A percentile compares a stretch with the other conserved stretches of the same genome.
These are phyloP conservation scores for Daldinia bambusicola DNA, from an alignment of 495 filamentous ascomycete genomes.

Conservation along the genomic window DNA sequence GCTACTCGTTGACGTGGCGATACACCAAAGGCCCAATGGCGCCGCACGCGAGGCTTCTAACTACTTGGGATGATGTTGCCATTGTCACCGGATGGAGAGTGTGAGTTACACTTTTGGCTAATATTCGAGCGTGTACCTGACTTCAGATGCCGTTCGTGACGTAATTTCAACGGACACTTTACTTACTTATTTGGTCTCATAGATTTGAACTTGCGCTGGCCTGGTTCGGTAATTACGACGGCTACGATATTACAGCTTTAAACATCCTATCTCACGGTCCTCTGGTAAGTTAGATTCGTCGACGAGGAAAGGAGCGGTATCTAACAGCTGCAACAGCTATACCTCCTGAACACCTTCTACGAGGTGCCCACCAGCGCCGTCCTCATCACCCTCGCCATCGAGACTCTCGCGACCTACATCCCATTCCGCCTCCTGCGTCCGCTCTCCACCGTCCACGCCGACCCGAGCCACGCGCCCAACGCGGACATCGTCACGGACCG, in stretches of 20 bases:
- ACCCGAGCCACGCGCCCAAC: slow-evolving; percentile 69
- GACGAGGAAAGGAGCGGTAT: slow-evolving; percentile 1
- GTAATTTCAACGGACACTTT: slow-evolving; percentile 43
- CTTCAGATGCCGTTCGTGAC: slow-evolving; percentile 32
- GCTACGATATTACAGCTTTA: slow-evolving; percentile 74
- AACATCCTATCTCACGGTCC: slow-evolving; percentile 77
- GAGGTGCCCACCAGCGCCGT: slow-evolving; percentile 66
- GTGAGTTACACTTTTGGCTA: slow-evolving; percentile 49
- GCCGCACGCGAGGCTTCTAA: slow-evolving; percentile 67
- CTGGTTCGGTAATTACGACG: slow-evolving; percentile 77
- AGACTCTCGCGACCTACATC: slow-evolving; percentile 70
- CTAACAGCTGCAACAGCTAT: slow-evolving; percentile 57
- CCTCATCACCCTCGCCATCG: slow-evolving; percentile 67
- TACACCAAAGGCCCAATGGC: slow-evolving; percentile 67
- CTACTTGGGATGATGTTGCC: slow-evolving; percentile 69
- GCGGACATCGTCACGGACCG: slow-evolving; percentile 75
- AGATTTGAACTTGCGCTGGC: slow-evolving; percentile 73
- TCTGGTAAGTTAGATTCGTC: slow-evolving; percentile 55
- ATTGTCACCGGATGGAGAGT: slow-evolving; percentile 72
- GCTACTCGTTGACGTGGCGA: slow-evolving; percentile 64
- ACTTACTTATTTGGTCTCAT: slow-evolving; percentile 12
- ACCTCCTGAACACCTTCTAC: slow-evolving; percentile 80
- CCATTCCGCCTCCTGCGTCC: slow-evolving; percentile 78
- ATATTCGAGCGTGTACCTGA: slow-evolving; percentile 5
- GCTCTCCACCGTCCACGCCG: slow-evolving; percentile 67